Evolutionary conservation across 129 eudicot genomes (phyloP).

Genomic region (Lactuca saligna): DNA sequence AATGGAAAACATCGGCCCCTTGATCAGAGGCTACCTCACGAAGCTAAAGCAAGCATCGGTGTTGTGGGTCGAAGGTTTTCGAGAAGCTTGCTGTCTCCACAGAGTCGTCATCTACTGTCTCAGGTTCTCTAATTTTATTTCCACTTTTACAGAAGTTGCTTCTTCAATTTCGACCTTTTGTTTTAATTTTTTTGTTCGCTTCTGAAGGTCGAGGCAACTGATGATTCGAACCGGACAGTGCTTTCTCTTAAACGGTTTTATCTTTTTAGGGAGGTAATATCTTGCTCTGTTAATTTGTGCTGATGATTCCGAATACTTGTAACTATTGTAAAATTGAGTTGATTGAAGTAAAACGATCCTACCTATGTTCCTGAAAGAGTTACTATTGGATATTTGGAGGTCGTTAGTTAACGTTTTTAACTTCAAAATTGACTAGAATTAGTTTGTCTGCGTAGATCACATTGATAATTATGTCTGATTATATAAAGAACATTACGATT

Average conservation of each 20-base stretch:
- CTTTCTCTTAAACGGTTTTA: conserved; percentile 79
- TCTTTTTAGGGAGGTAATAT: conserved; percentile 85
- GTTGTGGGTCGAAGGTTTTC: conserved; percentile 76
- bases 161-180: conserved; percentile 9
- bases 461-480: background rate
- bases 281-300: background rate
- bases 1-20: conserved; percentile 41
- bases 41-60: conserved; percentile 56
- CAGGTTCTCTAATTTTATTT: conserved; percentile 45
- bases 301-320: background rate
- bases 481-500: background rate
- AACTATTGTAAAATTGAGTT: background rate
- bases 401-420: background rate
- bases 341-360: background rate
- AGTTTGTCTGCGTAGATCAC: background rate
- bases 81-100: conserved; percentile 90
- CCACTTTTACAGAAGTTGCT: conserved; percentile 8
- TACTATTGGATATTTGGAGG: background rate
- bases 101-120: conserved; percentile 76
- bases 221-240: conserved; percentile 91
- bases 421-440: background rate
- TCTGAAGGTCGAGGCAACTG: conserved; percentile 70
- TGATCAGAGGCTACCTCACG: conserved; percentile 28
- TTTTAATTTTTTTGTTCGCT: conserved; percentile 7
- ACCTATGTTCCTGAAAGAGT: background rate